Evolutionary conservation across 1,284 basidiomycete genomes (phyloP), one percentile per base, ranked within the genome.

Genomic region (Cutaneotrichosporon sp.): DNA sequence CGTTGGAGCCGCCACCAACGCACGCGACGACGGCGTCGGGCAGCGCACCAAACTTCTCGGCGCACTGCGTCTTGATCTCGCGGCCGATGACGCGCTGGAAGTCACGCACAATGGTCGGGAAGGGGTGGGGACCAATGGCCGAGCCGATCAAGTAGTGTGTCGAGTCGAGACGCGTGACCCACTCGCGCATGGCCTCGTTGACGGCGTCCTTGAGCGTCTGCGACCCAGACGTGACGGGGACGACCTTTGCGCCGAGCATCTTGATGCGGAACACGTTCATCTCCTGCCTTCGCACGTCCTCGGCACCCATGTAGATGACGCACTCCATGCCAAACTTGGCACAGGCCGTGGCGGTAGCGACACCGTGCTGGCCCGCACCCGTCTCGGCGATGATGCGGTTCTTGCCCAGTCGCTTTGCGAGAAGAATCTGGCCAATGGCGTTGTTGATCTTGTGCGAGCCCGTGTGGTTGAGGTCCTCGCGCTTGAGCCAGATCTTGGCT

Each of bases 91-190:
- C 83, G 61, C 87, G 84, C 75, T 98, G 96, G 83, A 96, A 97
- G 76, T 99, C 96, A 51, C 94, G 86, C 43, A 99, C 94, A 56
- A 99, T 90, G 33, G 93, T 97, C 1, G 96, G 96, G 84, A 98
- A 98, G 1, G 96, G 96, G 74, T 97, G 94, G 15, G 96, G 96
- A 8, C 96, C 96, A 63, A 98, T 97, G 33, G 87, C 91, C 18
- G 92, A 97, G 37, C 96, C 96, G 61, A 98, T 90, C 60, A 97
- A 83, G 78, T 97, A 99, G 77, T 98, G 92, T 2, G 94, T 97
- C 17, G 79, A 87, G 30, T 87, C 79, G 35, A 99, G 82, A 75
- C 97, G 94, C 41, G 93, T 92, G 18, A 97, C 94, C 96, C 96
- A 99, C 77, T 97, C 93, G 46, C 93, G 84, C 81, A 97, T 83